Evolutionary conservation across 2,329 filamentous ascomycete genomes (phyloP), one percentile per base, ranked within the genome.

Genomic region (Decorospora gaudefroyi): DNA sequence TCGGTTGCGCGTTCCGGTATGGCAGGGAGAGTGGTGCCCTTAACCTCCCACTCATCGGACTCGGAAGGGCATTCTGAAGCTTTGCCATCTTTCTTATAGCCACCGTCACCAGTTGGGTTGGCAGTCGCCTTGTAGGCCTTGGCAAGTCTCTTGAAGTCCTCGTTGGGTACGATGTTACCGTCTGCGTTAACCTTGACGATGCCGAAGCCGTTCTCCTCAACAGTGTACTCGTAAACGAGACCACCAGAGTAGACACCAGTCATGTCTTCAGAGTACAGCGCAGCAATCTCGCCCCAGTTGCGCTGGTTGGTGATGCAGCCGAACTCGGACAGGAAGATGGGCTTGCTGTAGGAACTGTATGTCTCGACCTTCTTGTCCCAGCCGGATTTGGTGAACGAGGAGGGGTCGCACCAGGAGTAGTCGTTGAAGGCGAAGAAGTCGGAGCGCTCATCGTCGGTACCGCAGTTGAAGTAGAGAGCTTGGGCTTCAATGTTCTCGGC

Each of bases 371-470:
- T 71, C 46, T 59, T 42, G 46, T 90, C 81, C 90, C 90, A 96
- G 59, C 88, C 89, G 17, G 90, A 86, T 36, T 74, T 74, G 33
- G 73, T 70, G 75, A 88, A 91, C 56, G 83, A 78, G 18, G 83
- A 68, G n/a, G 66, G 66, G 47, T 71, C 67, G 51, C 68, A 71
- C 86, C 86, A 92, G 2, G 87, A 91, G 76, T 92, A 92, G 74
- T 92, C 88, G 74, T 93, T 92, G 74, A 91, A 90, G 53, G 87
- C 87, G 65, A 90, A 92, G 76, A 92, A 92, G 71, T 96, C 90
- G 56, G 85, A 88, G 58, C 90, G 85, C 77, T 86, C 84, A 58
- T 92, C 87, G 26, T 92, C 88, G 39, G 82, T 76, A 51, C 91
- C 91, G 68, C 91, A 96, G 82, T 96, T 95, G 83, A 96, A 90